A percentile compares a stretch with the other conserved stretches of the same genome.
Evolutionary conservation across 179 eudicot genomes (phyloP).

Genomic region (Sideroxylon spinosum): DNA sequence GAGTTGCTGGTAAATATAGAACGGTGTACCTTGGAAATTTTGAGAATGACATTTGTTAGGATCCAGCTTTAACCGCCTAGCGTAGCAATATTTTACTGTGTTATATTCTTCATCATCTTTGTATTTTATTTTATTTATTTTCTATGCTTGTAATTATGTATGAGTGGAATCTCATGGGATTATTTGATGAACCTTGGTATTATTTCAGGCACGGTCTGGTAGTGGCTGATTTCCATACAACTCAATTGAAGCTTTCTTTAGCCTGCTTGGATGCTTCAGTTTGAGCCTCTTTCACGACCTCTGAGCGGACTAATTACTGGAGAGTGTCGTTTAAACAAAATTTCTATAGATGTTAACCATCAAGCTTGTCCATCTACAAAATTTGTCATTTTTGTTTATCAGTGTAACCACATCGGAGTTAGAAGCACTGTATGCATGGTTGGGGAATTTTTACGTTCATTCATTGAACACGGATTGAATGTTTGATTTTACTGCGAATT

Average conservation of each 20-base stretch:
- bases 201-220: conserved; percentile 31
- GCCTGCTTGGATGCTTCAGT: background rate
- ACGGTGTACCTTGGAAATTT: background rate
- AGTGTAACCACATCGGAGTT: background rate
- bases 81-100: background rate
- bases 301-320: background rate
- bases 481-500: no score
- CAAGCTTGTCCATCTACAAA: background rate
- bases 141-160: background rate
- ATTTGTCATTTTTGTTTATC: background rate
- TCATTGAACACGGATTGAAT: no score
- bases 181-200: background rate
- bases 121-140: background rate
- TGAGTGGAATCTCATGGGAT: background rate
- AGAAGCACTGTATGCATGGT: conserved; percentile 10
- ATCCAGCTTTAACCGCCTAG: background rate
- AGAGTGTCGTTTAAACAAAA: background rate
- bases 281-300: no score
- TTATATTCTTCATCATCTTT: no score
- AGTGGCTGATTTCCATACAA: conserved; percentile 22
- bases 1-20: no score
- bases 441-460: background rate
- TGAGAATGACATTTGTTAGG: background rate
- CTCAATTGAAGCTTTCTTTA: background rate
- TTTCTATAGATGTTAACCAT: background rate